Evolutionary conservation across 495 filamentous ascomycete species (phyloP), one percentile per base, ranked within the genome.

Genomic region (Aspergillus sparsus): DNA sequence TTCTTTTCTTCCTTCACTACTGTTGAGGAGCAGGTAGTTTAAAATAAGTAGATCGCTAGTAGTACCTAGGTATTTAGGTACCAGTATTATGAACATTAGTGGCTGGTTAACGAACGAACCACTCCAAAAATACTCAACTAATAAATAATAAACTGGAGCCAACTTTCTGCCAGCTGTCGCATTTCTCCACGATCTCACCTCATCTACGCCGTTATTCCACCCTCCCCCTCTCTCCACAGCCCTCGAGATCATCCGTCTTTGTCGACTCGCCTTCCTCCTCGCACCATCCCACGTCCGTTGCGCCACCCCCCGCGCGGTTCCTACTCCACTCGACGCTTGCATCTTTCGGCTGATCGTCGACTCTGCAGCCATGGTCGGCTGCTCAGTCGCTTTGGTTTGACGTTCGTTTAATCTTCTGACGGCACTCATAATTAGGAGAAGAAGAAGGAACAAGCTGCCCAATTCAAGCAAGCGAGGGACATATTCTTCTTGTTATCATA

Each of bases 281-380:
- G 15, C 44, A n/a, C 6, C n/a, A 6, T 21, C 16, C 44, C 7
- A 21, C 4, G 9, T 47, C 44, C 15, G n/a, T 47, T 18, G 15
- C 18, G 12, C 21, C 21, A 27, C 21, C 21, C 21, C 21, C 21
- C 21, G 21, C 21, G 21, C 21, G 21, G 21, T 27, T 27, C 21
- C 21, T 27, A 1, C 21, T 27, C 21, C 21, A 27, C 21, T 41
- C 37, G 37, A n/a, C 37, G n/a, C n/a, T 41, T 41, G 37, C 37
- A 41, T 54, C 31, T 53, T 41, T 42, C 37, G 55, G 51, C 58
- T 54, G 50, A 41, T 47, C 15, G 55, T 57, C 42, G 50, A 32
- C 34, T 49, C 15, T 46, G 50, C 58, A 53, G 58, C 50, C 58
- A 54, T 60, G 50, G 45, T 46, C 50, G 58, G 58, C 50, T 54